Percentiles rank a stretch among this genome's conserved stretches.
Conservation (phyloP, 441 rosid species). For the Metrosideros polymorpha region DNA sequence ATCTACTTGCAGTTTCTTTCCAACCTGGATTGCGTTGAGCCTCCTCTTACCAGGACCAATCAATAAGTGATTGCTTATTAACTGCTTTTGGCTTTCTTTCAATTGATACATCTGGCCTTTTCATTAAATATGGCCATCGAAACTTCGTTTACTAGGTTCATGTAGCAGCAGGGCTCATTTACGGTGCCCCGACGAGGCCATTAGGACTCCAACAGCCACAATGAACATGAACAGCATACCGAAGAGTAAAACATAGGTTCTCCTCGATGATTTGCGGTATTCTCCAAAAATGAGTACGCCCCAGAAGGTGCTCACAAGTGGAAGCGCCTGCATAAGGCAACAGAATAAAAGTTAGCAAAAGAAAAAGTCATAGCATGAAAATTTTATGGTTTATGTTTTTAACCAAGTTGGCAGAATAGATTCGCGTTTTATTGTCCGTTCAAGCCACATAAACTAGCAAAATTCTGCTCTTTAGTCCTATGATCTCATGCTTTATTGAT, state of each 20-base stretch:
- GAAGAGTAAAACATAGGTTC: constrained; percentile 53
- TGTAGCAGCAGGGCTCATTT: constrained; percentile 4
- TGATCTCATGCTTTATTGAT: neutral
- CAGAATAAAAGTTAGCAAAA: neutral
- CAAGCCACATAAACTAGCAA: neutral
- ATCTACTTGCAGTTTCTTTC: neutral
- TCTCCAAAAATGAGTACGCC: constrained; percentile 70
- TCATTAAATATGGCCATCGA: neutral
- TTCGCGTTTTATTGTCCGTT: neutral
- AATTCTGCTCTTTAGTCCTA: neutral
- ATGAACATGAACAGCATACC: constrained; percentile 69
- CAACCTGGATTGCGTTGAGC: neutral
- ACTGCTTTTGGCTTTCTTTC: neutral
- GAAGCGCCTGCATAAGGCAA: constrained; percentile 52
- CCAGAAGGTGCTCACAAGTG: constrained; percentile 86
- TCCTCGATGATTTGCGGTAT: constrained; percentile 63
- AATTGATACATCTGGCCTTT: neutral
- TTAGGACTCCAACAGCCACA: constrained; percentile 60
- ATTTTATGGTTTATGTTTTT: neutral
- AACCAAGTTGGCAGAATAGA: neutral
- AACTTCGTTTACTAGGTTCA: neutral
- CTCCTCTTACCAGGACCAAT: neutral
- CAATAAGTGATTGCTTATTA: neutral
- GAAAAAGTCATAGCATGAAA: neutral
- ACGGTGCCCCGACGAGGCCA: constrained; percentile 75